A percentile compares a stretch with the other conserved stretches of the same genome.
These are phyloP conservation scores for Epicoccum nigrum DNA, from an alignment of 2,329 filamentous ascomycete genomes.

Conservation along the genomic window DNA sequence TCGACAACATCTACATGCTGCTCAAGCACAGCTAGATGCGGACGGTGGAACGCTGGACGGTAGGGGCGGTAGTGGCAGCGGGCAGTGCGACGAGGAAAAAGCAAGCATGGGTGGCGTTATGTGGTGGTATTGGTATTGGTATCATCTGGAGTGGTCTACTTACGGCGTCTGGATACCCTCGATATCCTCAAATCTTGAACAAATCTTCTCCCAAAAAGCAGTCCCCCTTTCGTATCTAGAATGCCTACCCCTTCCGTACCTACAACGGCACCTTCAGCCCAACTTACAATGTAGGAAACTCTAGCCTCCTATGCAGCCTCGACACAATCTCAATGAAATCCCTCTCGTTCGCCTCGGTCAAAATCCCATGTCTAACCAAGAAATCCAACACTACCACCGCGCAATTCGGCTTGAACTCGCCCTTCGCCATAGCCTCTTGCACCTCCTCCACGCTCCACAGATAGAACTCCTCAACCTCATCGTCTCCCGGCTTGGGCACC, in stretches of 20 bases:
- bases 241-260: too few relatives aligned
- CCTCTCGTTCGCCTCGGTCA: conserved; percentile 79
- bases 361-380: conserved; percentile 80
- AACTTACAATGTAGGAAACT: conserved; percentile 66
- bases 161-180: conserved; percentile 43
- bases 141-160: conserved; percentile 39
- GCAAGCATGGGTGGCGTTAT: conserved; percentile 43
- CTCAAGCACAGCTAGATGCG: conserved; percentile 75
- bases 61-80: not conserved
- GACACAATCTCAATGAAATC: conserved; percentile 76
- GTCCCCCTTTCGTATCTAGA: too few relatives aligned
- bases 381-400: conserved; percentile 85
- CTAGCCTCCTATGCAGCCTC: conserved; percentile 77
- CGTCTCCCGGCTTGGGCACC: conserved; percentile 77
- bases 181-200: conserved; percentile 18
- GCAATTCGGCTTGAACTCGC: conserved; percentile 93
- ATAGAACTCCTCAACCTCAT: conserved; percentile 85
- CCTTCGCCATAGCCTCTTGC: conserved; percentile 68
- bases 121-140: conserved; percentile 33
- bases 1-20: conserved; percentile 92
- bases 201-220: conserved; percentile 9
- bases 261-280: too few relatives aligned
- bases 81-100: conserved; percentile 13
- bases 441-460: conserved; percentile 80
- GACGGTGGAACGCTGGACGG: not conserved